Percentiles rank a stretch among this genome's conserved stretches.
phyloP scores from a whole-genome alignment of 768 basidiomycete species.

The Auriculariales sp. region DNA sequence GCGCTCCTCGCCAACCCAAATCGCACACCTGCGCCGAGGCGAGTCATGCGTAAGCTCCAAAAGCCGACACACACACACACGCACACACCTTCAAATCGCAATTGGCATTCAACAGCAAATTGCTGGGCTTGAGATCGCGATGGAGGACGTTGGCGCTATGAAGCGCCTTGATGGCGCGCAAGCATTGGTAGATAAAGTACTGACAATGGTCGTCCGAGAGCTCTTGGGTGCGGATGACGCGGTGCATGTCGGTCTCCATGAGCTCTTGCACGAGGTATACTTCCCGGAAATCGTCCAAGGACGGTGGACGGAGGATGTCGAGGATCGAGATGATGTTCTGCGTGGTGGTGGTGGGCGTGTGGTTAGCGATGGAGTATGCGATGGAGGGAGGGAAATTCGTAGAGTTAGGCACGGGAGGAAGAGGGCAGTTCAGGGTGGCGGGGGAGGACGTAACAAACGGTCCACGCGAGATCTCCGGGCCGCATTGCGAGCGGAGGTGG shows the following conservation, averaged over 20 bases:
- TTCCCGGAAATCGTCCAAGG: conserved; percentile 74
- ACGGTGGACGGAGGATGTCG: conserved; percentile 73
- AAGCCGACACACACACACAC: not conserved
- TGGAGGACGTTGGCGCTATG: conserved; percentile 93
- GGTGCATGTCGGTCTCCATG: conserved; percentile 95
- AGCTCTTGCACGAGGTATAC: conserved; percentile 84
- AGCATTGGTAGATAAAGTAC: conserved; percentile 87
- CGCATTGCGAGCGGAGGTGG: too few relatives aligned
- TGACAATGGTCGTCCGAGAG: conserved; percentile 92
- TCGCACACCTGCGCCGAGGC: conserved; percentile 1
- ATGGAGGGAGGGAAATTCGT: too few relatives aligned
- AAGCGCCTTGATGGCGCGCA: conserved; percentile 86
- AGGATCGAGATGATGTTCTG: conserved; percentile 89
- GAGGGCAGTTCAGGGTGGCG: too few relatives aligned
- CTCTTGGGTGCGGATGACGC: conserved; percentile 90
- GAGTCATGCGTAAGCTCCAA: conserved; percentile 4
- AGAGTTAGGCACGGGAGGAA: too few relatives aligned
- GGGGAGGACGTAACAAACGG: too few relatives aligned
- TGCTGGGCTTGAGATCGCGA: conserved; percentile 92
- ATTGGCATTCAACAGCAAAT: conserved; percentile 88
- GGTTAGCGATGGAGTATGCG: too few relatives aligned
- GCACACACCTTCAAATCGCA: conserved; percentile 77
- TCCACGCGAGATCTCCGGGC: too few relatives aligned
- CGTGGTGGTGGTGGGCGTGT: too few relatives aligned
- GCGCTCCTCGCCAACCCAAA: conserved; percentile 79